Evolutionary conservation across 2,329 filamentous ascomycete genomes (phyloP).

Genomic region (Ploettnerulaceae sp.): DNA sequence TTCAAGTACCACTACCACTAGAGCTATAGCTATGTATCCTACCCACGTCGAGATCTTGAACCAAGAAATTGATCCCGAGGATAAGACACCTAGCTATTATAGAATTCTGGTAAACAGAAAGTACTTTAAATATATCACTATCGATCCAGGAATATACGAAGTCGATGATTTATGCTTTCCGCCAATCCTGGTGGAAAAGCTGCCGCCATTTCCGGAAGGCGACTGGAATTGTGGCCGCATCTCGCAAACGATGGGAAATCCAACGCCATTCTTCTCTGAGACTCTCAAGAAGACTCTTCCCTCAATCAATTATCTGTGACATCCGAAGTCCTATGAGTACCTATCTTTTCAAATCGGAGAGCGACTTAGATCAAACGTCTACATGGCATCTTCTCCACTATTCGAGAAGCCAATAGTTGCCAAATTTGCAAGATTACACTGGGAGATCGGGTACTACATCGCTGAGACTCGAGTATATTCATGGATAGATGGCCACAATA

Average conservation of each 20-base stretch:
- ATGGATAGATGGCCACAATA: slow-evolving; percentile 23
- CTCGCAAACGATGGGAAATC: slow-evolving; percentile 24
- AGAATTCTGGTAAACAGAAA: slow-evolving; percentile 15
- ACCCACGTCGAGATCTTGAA: slow-evolving; percentile 12
- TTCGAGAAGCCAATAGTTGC: background rate
- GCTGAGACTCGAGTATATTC: slow-evolving; percentile 23
- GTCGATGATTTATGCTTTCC: slow-evolving; percentile 34
- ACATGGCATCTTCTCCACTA: background rate
- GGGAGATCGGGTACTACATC: slow-evolving; percentile 9
- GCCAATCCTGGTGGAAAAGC: slow-evolving; percentile 31
- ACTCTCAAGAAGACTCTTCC: slow-evolving; percentile 29
- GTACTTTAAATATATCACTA: slow-evolving; percentile 39
- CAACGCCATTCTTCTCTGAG: slow-evolving; percentile 29
- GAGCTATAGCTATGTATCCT: slow-evolving; percentile 6
- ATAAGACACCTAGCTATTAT: slow-evolving; percentile 13
- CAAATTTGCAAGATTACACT: slow-evolving; percentile 6
- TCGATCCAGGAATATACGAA: slow-evolving; percentile 35
- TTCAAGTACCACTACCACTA: too few species aligned
- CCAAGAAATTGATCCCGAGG: slow-evolving; percentile 15
- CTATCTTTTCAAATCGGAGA: slow-evolving; percentile 32
- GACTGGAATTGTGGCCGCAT: slow-evolving; percentile 40
- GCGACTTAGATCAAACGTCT: slow-evolving; percentile 11
- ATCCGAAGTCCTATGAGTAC: slow-evolving; percentile 34
- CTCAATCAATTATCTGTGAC: slow-evolving; percentile 36
- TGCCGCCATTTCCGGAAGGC: slow-evolving; percentile 37